A percentile compares a stretch with the other conserved stretches of the same genome.
These are phyloP conservation scores for Paramecium caudatum DNA, from an alignment of 73 alveolate species.

Conservation along the genomic window DNA sequence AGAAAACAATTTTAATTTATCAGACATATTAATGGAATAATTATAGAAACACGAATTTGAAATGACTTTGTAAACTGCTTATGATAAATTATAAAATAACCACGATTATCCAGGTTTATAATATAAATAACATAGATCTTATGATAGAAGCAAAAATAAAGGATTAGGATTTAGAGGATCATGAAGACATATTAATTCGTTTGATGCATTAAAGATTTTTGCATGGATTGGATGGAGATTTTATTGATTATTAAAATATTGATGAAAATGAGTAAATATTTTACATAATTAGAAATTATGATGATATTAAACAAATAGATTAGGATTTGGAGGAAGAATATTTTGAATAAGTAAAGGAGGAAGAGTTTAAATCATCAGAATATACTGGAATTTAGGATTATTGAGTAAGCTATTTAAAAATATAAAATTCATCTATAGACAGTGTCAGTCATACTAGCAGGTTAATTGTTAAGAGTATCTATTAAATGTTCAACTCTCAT, in stretches of 20 bases:
- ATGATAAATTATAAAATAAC: slow-evolving; percentile 60
- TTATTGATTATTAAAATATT: slow-evolving; percentile 64
- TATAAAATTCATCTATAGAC: not conserved
- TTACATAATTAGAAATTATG: slow-evolving; percentile 52
- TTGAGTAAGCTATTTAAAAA: too few relatives aligned
- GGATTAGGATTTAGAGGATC: slow-evolving; percentile 79
- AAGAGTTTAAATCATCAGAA: slow-evolving; percentile 65
- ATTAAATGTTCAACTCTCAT: not conserved
- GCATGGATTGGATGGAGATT: slow-evolving; percentile 76
- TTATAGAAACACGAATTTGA: slow-evolving; percentile 57
- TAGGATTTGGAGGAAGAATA: slow-evolving; percentile 76
- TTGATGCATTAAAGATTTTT: slow-evolving; percentile 82
- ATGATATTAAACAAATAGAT: slow-evolving; percentile 75
- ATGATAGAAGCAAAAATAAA: slow-evolving; percentile 67
- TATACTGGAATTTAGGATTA: slow-evolving; percentile 79
- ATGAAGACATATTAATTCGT: slow-evolving; percentile 80
- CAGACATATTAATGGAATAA: slow-evolving; percentile 67
- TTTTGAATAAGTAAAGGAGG: slow-evolving; percentile 59
- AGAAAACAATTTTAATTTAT: slow-evolving; percentile 59
- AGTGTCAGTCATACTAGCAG: slow-evolving; percentile 29
- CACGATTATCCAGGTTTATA: slow-evolving; percentile 73
- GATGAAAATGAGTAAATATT: slow-evolving; percentile 71
- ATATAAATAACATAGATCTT: slow-evolving; percentile 54
- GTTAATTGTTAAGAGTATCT: slow-evolving; percentile 9
- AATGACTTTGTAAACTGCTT: slow-evolving; percentile 59